Conservation (phyloP, 768 basidiomycete species). For the Termitomyces sp. region DNA sequence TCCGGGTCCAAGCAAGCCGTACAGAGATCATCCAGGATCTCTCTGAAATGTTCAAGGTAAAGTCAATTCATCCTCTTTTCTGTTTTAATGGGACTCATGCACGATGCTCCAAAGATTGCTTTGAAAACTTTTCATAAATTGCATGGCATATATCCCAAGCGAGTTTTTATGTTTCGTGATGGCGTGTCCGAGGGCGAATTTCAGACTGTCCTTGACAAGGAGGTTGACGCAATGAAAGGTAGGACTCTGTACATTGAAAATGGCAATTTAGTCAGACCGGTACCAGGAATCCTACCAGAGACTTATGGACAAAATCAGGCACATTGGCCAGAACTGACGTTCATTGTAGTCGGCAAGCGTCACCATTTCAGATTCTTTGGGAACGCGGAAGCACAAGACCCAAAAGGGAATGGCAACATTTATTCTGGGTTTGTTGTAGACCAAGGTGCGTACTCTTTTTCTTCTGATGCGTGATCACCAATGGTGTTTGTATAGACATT, state of each 20-base stretch:
- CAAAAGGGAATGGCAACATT: conserved; percentile 50
- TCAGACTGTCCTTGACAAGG: conserved; percentile 13
- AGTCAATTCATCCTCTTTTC: background rate
- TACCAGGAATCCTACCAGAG: conserved; percentile 11
- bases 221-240: conserved; percentile 16
- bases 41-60: conserved; percentile 42
- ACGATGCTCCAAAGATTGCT: conserved; percentile 3
- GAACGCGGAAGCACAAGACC: conserved; percentile 29
- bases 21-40: conserved; percentile 31
- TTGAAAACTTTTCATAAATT: conserved; percentile 8
- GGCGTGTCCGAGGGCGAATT: conserved; percentile 30
- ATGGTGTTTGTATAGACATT: conserved; percentile 35
- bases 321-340: conserved; percentile 42
- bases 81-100: background rate
- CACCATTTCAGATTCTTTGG: conserved; percentile 56
- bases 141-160: conserved; percentile 5
- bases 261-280: background rate
- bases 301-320: conserved; percentile 31
- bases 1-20: conserved; percentile 25
- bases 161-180: conserved; percentile 23
- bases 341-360: conserved; percentile 57
- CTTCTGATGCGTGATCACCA: background rate
- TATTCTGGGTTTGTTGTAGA: conserved; percentile 56
- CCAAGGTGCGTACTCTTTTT: conserved; percentile 13
- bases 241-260: background rate